Conservation (phyloP, 2,329 filamentous ascomycete species). For the Fonsecaea pedrosoi region DNA sequence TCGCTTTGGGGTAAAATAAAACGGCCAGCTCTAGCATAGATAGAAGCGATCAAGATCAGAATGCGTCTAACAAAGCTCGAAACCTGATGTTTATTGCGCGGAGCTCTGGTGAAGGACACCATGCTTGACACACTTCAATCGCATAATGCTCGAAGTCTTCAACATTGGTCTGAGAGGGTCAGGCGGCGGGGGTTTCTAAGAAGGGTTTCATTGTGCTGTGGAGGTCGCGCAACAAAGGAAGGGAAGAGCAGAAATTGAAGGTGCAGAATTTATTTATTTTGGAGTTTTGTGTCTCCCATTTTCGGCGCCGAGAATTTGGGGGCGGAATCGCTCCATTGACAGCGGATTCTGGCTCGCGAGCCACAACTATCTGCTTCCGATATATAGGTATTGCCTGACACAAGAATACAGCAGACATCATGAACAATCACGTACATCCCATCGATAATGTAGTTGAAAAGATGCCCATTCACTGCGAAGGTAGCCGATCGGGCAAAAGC, state of each 20-base stretch:
- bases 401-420: not conserved
- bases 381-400: not conserved
- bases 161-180: not conserved
- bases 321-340: not conserved
- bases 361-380: not conserved
- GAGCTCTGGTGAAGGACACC: not conserved
- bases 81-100: not conserved
- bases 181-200: not conserved
- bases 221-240: not conserved
- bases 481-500: not conserved
- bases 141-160: not conserved
- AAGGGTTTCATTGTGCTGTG: not conserved
- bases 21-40: slow-evolving; percentile 72
- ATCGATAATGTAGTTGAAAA: not conserved
- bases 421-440: not conserved
- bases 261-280: not conserved
- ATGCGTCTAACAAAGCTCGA: not conserved
- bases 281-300: not conserved
- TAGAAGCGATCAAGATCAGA: slow-evolving; percentile 54
- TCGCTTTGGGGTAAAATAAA: slow-evolving; percentile 60
- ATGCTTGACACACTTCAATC: not conserved
- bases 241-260: not conserved
- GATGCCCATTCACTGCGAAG: not conserved
- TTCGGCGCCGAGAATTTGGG: slow-evolving; percentile 1
- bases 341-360: not conserved